Percentiles rank a stretch among this genome's conserved stretches.
Evolutionary conservation across 148 eudicot genomes (phyloP).

Genomic region (Rhododendron simsii): DNA sequence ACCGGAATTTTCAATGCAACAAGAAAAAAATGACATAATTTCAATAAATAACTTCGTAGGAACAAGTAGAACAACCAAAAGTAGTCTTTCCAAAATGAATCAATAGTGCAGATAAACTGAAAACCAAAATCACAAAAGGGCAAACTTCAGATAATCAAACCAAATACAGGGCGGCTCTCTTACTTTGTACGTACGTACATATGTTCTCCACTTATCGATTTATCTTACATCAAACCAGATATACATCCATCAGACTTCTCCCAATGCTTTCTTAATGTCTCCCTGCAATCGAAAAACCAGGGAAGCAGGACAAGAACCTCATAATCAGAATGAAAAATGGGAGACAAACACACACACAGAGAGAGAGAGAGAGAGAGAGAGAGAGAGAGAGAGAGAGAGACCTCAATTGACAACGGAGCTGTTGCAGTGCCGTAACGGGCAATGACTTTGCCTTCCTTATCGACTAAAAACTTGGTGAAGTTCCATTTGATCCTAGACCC

Average conservation of each 20-base stretch:
- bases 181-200: neutral
- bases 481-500: constrained; percentile 81
- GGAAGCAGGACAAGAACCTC: neutral
- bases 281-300: constrained; percentile 27
- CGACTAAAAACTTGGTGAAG: constrained; percentile 81
- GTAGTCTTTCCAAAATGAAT: neutral
- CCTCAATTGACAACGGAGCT: constrained; percentile 57
- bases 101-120: neutral
- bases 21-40: neutral
- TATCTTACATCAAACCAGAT: neutral
- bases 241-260: constrained; percentile 19
- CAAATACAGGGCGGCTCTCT: neutral
- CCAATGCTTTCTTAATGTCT: constrained; percentile 52
- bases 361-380: neutral
- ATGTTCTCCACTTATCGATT: neutral
- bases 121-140: neutral
- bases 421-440: constrained; percentile 50
- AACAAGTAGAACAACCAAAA: neutral
- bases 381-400: constrained; percentile 14
- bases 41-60: neutral
- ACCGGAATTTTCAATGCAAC: neutral
- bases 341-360: neutral
- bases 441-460: constrained; percentile 65
- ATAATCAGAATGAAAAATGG: neutral
- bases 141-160: neutral